A percentile compares a stretch with the other conserved stretches of the same genome.
Evolutionary conservation across 1,284 basidiomycete species (phyloP).

Genomic region (Leccinum solheimii): DNA sequence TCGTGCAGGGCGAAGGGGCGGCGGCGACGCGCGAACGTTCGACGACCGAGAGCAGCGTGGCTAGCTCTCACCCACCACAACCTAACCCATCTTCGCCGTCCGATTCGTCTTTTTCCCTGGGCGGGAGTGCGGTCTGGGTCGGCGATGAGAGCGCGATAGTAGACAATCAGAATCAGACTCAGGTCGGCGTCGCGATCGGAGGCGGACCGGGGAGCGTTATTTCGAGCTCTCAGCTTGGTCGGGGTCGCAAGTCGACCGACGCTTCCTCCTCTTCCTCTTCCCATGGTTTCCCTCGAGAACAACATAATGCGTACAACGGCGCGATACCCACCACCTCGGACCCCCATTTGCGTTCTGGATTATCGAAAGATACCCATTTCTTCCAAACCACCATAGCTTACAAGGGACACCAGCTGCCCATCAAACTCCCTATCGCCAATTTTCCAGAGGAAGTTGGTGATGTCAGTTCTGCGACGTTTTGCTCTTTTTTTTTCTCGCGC

Average conservation of each 20-base stretch:
- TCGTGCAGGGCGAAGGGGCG: constrained; percentile 20
- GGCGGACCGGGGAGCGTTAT: constrained; percentile 39
- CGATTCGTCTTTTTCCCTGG: constrained; percentile 68
- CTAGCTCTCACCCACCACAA: constrained; percentile 30
- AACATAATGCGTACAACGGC: constrained; percentile 28
- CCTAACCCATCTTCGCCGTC: constrained; percentile 54
- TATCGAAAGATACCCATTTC: constrained; percentile 89
- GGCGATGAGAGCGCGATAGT: constrained; percentile 61
- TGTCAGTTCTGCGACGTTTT: constrained; percentile 50
- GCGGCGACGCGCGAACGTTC: constrained; percentile 37
- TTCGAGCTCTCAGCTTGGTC: constrained; percentile 41
- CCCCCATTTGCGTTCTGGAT: constrained; percentile 45
- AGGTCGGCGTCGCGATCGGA: constrained; percentile 36
- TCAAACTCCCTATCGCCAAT: constrained; percentile 82
- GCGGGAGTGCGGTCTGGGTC: constrained; percentile 78
- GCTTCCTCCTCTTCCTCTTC: constrained; percentile 72
- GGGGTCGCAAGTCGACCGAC: constrained; percentile 68
- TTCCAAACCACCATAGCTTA: constrained; percentile 85
- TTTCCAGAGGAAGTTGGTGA: constrained; percentile 96
- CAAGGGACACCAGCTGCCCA: constrained; percentile 76
- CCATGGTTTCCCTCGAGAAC: constrained; percentile 23
- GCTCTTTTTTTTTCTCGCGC: neutral
- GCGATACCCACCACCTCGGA: constrained; percentile 45
- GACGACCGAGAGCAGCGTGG: constrained; percentile 42
- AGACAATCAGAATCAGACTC: constrained; percentile 32